Base-by-base conservation (phyloP, 1,139 yeast genomes). In the Geotrichum histeridarum region DNA sequence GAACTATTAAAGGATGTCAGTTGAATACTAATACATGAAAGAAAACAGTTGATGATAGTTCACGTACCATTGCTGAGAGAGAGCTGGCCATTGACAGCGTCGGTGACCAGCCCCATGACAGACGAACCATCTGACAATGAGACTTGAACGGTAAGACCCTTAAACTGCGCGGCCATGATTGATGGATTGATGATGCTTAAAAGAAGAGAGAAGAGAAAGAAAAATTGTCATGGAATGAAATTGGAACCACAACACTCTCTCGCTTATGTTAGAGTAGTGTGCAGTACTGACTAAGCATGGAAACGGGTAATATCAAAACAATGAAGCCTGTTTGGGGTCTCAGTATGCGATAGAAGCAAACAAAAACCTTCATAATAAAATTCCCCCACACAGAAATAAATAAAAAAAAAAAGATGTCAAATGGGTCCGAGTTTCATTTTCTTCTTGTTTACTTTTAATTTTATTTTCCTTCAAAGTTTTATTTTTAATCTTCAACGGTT, bases 51-150 rank as follows among this genome's bases (percentile, higher is more conserved):
- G 30, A 27, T 39, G 42, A 32, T 14, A 36, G 11, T 9, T 9
- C 22, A 48, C 55, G 18, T 54, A 56, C 59, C 59, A 44, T 66
- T 57, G 48, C 60, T 53, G 3, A 70, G 62, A 8, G 57, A 55
- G 46, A 70, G 61, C 38, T 59, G 59, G 48, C 70, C 69, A 38
- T 67, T 63, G 31, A 55, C 62, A 18, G 70, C 70, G 17, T 61
- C 59, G 32, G 60, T 56, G n/a, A 70, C 73, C 2, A 62, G 58
- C 3, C 74, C 74, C 15, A 56, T 60, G 2, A 70, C 59, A 36
- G 59, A 58, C 4, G 62, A 48, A 12, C 61, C 63, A 53, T 67
- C 65, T 39, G 58, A 58, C n/a, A 66, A 60, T 35, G 64, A 58
- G 35, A 65, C 63, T 27, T 66, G 59, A 8, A 67, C 72, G 9